Base-by-base conservation (phyloP, 768 basidiomycete genomes). In the Leccinum subgranulosum region DNA sequence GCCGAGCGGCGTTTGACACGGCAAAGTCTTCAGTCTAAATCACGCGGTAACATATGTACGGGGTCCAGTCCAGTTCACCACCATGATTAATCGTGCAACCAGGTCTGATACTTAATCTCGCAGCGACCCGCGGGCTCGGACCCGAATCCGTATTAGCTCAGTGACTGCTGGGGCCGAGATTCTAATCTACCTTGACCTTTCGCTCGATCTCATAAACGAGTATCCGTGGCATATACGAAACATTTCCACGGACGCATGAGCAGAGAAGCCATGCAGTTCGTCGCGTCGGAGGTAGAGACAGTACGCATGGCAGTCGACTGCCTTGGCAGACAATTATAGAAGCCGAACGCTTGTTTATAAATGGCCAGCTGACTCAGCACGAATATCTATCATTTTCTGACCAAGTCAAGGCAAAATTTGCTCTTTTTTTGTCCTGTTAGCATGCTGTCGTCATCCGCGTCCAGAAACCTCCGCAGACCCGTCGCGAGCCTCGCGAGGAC, bases 401-500 rank as follows among this genome's bases (percentile, higher is more conserved):
- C n/a, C 28, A 34, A 45, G 51, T 62, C 58, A 55, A 33, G 41
- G 17, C 53, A 31, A 34, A 12, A 9, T 2, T 31, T 19, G 11
- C 5, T 41, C n/a, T 27, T 27, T 6, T 47, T 46, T 45, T 29
- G 33, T 14, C 14, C 28, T 41, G 51, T 19, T 43, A 19, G 12
- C 1, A 72, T 72, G 72, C 47, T 71, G 31, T 63, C 60, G 52
- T 63, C 66, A 6, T 56, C 60, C n/a, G 54, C 57, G n/a, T 66
- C 66, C 21, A 68, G 53, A 53, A 50, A 63, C 14, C 53, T 49
- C 49, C 54, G 57, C 46, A 54, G 54, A 33, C 57, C 59, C 33
- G 49, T 62, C 36, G 23, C 51, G 27, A 65, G 43, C 31, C 61
- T 66, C 25, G 58, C 74, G 5, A 78, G 81, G 61, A 54, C 75